Base-by-base conservation (phyloP, 2,329 filamentous ascomycete genomes). In the Colletotrichum higginsianum region DNA sequence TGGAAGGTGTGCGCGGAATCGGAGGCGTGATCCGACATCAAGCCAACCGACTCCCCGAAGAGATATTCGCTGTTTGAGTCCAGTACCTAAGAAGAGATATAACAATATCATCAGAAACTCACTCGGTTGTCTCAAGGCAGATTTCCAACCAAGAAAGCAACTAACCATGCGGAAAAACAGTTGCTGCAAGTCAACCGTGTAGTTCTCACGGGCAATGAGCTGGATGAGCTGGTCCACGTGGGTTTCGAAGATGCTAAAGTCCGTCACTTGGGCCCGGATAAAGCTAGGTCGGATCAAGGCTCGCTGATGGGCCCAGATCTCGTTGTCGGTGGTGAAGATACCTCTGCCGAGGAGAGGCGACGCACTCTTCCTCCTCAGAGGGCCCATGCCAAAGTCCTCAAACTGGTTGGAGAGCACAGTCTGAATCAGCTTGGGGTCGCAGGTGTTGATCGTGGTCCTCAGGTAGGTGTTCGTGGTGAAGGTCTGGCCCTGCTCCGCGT, bases 21-120 rank as follows among this genome's bases (percentile, higher is more conserved):
- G 35, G 56, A 73, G 57, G 62, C 66, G 58, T 72, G 40, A 38
- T 67, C 63, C 5, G 62, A 66, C 49, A 78, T 63, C 30, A 64
- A 73, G 35, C 71, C 61, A 12, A 74, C 68, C 18, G 83, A 85
- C 73, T 88, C 82, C 16, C 89, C 88, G 61, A 91, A 89, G 1
- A 91, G 79, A 71, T 90, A 88, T 55, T 88, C 86, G 0, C 88
- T 90, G 0, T 88, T 85, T 72, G 90, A 88, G 42, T 77, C 75
- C 4, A 69, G 67, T 30, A 69, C 55, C 66, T 67, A 11, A 4
- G 18, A n/a, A 35, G 30, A 11, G 9, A 35, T 30, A 7, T 9
- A 11, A 4, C 18, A 47, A 44, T 1, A 30, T 62, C 57, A 56
- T 8, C 15, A 16, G 11, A 21, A 21, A 40, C n/a, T 16, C 11